Conservation (phyloP, 257 asterid species). For the Solanum chilense region DNA sequence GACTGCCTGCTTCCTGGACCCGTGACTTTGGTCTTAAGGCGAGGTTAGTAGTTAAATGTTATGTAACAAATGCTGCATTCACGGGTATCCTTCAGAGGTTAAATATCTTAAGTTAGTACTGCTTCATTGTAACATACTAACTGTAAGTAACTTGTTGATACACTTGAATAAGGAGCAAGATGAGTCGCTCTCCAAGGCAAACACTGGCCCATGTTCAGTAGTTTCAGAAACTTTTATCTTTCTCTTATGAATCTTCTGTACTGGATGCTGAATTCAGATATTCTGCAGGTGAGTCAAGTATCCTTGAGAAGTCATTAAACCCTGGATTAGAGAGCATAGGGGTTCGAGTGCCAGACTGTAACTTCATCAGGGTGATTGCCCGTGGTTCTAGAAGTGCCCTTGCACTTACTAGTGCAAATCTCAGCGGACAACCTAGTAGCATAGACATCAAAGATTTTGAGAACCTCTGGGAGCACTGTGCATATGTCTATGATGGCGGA, state of each 20-base stretch:
- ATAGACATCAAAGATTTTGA: conserved; percentile 69
- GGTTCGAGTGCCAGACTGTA: conserved; percentile 64
- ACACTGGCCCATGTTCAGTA: background rate
- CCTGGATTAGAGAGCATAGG: conserved; percentile 82
- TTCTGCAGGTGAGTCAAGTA: conserved; percentile 59
- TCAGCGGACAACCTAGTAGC: conserved; percentile 76
- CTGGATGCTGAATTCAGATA: background rate
- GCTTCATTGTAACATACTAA: background rate
- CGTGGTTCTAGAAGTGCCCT: conserved; percentile 72
- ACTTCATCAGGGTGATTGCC: conserved; percentile 59
- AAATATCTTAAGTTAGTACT: background rate
- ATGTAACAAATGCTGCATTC: background rate
- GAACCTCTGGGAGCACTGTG: conserved; percentile 74
- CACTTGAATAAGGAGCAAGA: background rate
- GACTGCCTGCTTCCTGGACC: conserved; percentile 86
- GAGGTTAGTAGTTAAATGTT: conserved; percentile 38
- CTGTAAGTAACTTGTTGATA: background rate
- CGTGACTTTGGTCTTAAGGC: conserved; percentile 58
- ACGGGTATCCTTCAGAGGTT: background rate
- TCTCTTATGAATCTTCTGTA: background rate
- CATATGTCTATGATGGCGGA: conserved; percentile 64
- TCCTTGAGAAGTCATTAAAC: conserved; percentile 74
- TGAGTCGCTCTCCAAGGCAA: background rate
- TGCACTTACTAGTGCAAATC: conserved; percentile 92
- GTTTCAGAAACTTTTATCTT: background rate